These are phyloP conservation scores for Ambrosiella beaveri DNA, from an alignment of 2,329 filamentous ascomycete genomes.

Conservation along the genomic window DNA sequence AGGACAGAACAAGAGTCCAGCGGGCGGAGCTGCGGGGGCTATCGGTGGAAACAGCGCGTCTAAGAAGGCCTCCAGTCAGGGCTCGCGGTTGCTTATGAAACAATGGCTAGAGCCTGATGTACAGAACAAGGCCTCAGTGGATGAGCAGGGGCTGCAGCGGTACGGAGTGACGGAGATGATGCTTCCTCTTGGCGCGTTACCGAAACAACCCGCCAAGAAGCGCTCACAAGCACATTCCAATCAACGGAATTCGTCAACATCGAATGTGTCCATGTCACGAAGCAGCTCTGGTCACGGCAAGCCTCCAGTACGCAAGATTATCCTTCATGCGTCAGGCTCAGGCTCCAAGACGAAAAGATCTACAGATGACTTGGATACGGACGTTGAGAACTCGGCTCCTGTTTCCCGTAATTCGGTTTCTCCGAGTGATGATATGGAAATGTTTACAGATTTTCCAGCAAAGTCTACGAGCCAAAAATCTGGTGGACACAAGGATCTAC, in stretches of 20 bases:
- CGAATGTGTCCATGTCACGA: background rate
- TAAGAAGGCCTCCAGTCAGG: constrained; percentile 18
- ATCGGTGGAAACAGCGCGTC: constrained; percentile 13
- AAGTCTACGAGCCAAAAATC: background rate
- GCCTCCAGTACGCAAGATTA: constrained; percentile 25
- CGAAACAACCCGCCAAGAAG: constrained; percentile 29
- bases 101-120: constrained; percentile 42
- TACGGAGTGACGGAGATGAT: constrained; percentile 69
- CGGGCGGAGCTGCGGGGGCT: background rate
- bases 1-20: background rate
- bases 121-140: constrained; percentile 51
- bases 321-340: constrained; percentile 25
- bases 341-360: constrained; percentile 17
- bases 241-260: constrained; percentile 19
- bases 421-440: constrained; percentile 16
- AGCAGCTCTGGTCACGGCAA: constrained; percentile 17
- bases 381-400: background rate
- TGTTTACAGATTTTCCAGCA: background rate
- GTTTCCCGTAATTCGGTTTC: background rate
- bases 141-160: constrained; percentile 57
- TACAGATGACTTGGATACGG: constrained; percentile 15
- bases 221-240: background rate
- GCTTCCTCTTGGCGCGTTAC: constrained; percentile 61
- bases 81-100: constrained; percentile 33
- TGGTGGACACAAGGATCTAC: background rate